Evolutionary conservation across 2,329 filamentous ascomycete species (phyloP), one percentile per base, ranked within the genome.

Genomic region (Fusarium virguliforme): DNA sequence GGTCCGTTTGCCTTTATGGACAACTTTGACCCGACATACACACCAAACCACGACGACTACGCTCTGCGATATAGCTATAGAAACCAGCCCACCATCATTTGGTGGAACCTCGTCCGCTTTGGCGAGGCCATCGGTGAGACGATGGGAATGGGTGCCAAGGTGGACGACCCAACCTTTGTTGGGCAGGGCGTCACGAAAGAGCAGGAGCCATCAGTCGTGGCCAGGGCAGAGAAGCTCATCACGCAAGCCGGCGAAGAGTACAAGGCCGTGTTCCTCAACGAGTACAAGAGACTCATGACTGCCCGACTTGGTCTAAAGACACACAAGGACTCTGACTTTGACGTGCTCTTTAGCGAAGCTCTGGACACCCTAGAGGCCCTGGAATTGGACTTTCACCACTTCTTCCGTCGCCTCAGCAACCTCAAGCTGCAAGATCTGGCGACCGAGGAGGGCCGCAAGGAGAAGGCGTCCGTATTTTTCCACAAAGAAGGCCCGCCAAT

Each of bases 1-100:
- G 96, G 96, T 0, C 96, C 96, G 0, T 99, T 99, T 76, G 96
- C 96, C 6, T 99, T 99, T 81, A 92, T 99, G 85, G 96, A 99
- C 80, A 94, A 95, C 77, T 99, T 98, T 77, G 95, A 99, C 76
- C 95, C 95, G 0, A 85, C 87, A 15, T 99, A 98, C 80, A 99
- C 96, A 0, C 96, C 96, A 1, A 99, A 99, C 78, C 96, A 99
- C 79, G 96, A 99, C 80, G 96, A 99, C 77, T 87, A 92, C 77
- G 88, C 92, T 83, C 85, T 97, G 32, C 89, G 96, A 51, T 99
- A 99, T 80, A 91, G 90, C 72, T 99, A 98, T 84, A 91, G 91
- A 73, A 97, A 97, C 79, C 96, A 99, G 78, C 95, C 96, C 0
- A 95, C 91, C 46, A 93, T 99, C 63, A 96, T 99, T 77, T 99